These are phyloP conservation scores for Neofusicoccum sp. DNA, from an alignment of 2,329 filamentous ascomycete species.

Conservation along the genomic window DNA sequence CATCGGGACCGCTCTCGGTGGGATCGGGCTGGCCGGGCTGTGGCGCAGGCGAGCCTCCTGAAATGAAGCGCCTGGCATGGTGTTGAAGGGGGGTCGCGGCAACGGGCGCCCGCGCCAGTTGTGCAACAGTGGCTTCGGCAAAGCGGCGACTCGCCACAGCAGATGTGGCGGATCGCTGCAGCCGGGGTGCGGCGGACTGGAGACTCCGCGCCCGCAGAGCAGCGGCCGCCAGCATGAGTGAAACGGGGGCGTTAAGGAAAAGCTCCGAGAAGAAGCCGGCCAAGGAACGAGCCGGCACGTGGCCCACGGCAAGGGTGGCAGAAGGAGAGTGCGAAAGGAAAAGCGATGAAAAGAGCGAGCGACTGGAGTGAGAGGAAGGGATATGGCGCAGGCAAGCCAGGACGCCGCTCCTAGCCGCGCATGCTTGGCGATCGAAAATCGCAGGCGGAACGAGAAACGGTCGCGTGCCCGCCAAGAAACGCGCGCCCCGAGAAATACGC, in stretches of 20 bases:
- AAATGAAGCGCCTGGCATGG: slow-evolving; percentile 5
- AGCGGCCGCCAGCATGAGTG: slow-evolving; percentile 9
- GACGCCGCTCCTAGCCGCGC: slow-evolving; percentile 1
- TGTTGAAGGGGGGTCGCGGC: neutral
- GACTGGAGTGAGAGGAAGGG: slow-evolving; percentile 12
- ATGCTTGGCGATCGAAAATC: slow-evolving; percentile 9
- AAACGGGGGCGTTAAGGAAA: slow-evolving; percentile 6
- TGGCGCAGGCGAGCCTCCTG: slow-evolving; percentile 20
- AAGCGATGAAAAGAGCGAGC: slow-evolving; percentile 20
- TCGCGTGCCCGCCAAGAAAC: slow-evolving; percentile 1
- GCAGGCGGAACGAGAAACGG: slow-evolving; percentile 11
- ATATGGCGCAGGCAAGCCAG: slow-evolving; percentile 3
- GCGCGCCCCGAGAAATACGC: slow-evolving; percentile 7
- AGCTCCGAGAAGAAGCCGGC: slow-evolving; percentile 21
- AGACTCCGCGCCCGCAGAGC: slow-evolving; percentile 14
- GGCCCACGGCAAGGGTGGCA: slow-evolving; percentile 15
- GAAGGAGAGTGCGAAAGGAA: slow-evolving; percentile 24
- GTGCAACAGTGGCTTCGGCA: neutral
- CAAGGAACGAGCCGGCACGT: slow-evolving; percentile 6
- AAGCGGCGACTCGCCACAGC: slow-evolving; percentile 4
- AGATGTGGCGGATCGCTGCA: slow-evolving; percentile 17
- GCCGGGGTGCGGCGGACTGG: slow-evolving; percentile 6
- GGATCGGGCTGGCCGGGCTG: slow-evolving; percentile 20
- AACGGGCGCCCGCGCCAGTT: slow-evolving; percentile 15
- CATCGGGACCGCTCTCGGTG: neutral